Evolutionary conservation across 352 stramenopile species (phyloP).

Genomic region (Pythium sp.): DNA sequence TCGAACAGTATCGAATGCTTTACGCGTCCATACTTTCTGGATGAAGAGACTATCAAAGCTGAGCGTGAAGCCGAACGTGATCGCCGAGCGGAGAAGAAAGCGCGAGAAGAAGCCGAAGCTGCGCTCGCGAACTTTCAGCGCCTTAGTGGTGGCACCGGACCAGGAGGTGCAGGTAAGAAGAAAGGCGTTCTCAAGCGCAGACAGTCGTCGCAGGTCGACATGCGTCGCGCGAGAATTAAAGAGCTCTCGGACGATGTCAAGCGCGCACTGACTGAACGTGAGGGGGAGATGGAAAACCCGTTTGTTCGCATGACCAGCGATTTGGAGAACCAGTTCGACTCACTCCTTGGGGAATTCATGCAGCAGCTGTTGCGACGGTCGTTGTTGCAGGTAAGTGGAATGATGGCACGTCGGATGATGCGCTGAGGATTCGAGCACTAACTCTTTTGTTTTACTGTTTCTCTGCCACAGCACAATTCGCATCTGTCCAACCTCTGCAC

Average conservation of each 20-base stretch:
- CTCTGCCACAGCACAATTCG: conserved; percentile 47
- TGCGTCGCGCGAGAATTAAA: conserved; percentile 78
- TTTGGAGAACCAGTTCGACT: conserved; percentile 86
- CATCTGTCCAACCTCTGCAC: conserved; percentile 67
- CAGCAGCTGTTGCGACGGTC: conserved; percentile 82
- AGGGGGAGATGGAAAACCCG: conserved; percentile 66
- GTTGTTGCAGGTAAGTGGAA: conserved; percentile 57
- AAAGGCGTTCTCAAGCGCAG: conserved; percentile 45
- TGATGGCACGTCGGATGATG: background rate
- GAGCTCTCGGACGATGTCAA: conserved; percentile 78
- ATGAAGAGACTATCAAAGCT: conserved; percentile 85
- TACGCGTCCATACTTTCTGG: conserved; percentile 73
- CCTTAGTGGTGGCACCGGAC: conserved; percentile 4
- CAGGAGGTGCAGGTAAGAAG: conserved; percentile 48
- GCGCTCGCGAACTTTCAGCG: conserved; percentile 64
- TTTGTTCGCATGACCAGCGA: conserved; percentile 79
- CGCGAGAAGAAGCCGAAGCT: conserved; percentile 70
- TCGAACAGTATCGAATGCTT: conserved; percentile 93
- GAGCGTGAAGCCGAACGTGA: conserved; percentile 77
- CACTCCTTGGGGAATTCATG: conserved; percentile 87
- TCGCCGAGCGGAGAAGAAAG: conserved; percentile 76
- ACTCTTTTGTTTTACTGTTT: conserved; percentile 1
- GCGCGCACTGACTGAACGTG: conserved; percentile 60
- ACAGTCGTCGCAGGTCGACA: conserved; percentile 74
- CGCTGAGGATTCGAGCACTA: background rate